Base-by-base conservation (phyloP, 495 filamentous ascomycete species). In the Cladorrhinum samala region DNA sequence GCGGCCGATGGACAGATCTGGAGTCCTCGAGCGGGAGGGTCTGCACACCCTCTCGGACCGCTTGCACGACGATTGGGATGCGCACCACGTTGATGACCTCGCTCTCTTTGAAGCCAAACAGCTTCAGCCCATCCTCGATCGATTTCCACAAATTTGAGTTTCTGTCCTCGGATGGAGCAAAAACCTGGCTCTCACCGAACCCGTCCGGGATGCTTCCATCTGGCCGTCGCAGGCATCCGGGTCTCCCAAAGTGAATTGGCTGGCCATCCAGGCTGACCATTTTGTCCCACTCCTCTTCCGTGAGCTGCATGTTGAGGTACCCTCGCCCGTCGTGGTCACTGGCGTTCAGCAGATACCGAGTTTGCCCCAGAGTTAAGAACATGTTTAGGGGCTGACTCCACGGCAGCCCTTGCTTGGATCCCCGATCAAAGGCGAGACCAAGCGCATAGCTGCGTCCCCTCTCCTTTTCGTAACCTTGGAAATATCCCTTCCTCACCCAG, bases 1-100 rank as follows among this genome's bases (percentile, higher is more conserved):
- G 66, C 3, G 68, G 68, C 2, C 68, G 64, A 13, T 50, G 49
- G n/a, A 71, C 46, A 8, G 43, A 57, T 37, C 55, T 49, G 2
- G 60, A 59, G 25, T 71, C 68, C 33, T 57, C 55, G 0, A 62
- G 55, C 2, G 68, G 66, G 9, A 71, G 57, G 46, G 57, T 46
- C 20, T 65, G 64, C 9, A 69, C 68, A 9, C 66, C 68, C 49
- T 71, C 66, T 17, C 66, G 54, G 9, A 71, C 68, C 16, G 68
- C 68, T 40, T 71, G 68, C 8, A 71, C 68, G 1, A 71, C 68
- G 27, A 71, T 71, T 27, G 68, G 68, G 17, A 71, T 71, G 19
- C 68, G 60, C 19, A 71, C 68, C 13, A 71, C 61, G 50, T 71
- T 71, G 57, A 68, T 69, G n/a, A 71, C 68, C 46, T 71, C 68